These are phyloP conservation scores for Sporothrix euskadiensis DNA, from an alignment of 2,329 filamentous ascomycete genomes.

Conservation along the genomic window DNA sequence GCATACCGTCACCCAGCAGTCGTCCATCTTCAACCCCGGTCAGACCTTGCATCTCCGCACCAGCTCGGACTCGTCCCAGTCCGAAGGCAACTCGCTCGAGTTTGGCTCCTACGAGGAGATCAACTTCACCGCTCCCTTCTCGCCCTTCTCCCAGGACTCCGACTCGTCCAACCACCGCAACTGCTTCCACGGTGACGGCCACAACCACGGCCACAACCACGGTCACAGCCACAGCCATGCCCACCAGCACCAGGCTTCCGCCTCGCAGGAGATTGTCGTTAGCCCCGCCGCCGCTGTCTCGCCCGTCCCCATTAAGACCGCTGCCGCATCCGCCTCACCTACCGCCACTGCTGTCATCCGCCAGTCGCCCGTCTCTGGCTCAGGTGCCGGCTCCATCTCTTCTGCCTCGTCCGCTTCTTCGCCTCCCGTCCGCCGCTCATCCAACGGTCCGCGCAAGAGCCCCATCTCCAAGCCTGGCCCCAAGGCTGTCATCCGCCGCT, in stretches of 20 bases:
- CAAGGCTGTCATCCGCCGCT: slow-evolving; percentile 82
- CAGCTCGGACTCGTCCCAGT: slow-evolving; percentile 80
- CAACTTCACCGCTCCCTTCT: slow-evolving; percentile 61
- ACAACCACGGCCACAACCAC: slow-evolving; percentile 44
- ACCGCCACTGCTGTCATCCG: slow-evolving; percentile 40
- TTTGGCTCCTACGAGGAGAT: slow-evolving; percentile 82
- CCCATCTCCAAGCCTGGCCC: slow-evolving; percentile 72
- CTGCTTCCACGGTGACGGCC: slow-evolving; percentile 60
- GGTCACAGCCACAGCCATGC: slow-evolving; percentile 52
- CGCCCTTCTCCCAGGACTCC: slow-evolving; percentile 80
- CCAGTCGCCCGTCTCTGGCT: slow-evolving; percentile 61
- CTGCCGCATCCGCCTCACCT: slow-evolving; percentile 36
- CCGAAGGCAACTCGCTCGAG: slow-evolving; percentile 66
- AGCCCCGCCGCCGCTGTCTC: slow-evolving; percentile 68
- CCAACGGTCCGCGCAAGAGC: slow-evolving; percentile 67
- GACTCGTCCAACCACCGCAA: slow-evolving; percentile 64
- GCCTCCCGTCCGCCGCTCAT: slow-evolving; percentile 66
- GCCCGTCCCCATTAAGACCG: slow-evolving; percentile 68
- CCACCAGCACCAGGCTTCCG: slow-evolving; percentile 38
- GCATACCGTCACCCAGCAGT: slow-evolving; percentile 51
- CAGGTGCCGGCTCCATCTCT: slow-evolving; percentile 50
- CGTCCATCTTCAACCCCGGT: slow-evolving; percentile 85
- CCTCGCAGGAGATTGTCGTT: slow-evolving; percentile 56
- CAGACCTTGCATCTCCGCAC: slow-evolving; percentile 87
- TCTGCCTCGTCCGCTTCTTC: slow-evolving; percentile 58